Evolutionary conservation across 192 early-diverging fungal genomes (phyloP).

Genomic region (Coemansia sp.): DNA sequence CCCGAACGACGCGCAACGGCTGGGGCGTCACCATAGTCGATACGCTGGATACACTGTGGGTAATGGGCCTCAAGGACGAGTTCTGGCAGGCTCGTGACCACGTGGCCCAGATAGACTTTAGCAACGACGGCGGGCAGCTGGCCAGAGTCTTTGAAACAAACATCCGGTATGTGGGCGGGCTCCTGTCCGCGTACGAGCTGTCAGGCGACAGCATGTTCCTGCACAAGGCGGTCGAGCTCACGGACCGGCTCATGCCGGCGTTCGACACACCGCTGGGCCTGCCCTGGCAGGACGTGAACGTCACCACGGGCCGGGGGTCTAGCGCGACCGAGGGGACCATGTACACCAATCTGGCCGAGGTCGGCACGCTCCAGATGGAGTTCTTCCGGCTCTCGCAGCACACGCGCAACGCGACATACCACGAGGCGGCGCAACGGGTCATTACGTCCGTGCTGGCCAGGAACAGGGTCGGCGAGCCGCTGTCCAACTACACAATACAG

Average conservation of each 20-base stretch:
- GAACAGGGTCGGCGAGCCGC: constrained; percentile 13
- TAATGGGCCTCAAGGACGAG: constrained; percentile 77
- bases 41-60: constrained; percentile 74
- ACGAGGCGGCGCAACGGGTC: constrained; percentile 68
- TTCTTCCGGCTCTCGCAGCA: constrained; percentile 81
- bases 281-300: constrained; percentile 68
- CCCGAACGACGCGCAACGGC: constrained; percentile 51
- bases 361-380: constrained; percentile 82
- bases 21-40: constrained; percentile 86
- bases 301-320: constrained; percentile 51
- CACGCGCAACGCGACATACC: constrained; percentile 74
- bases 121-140: constrained; percentile 57
- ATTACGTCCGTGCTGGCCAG: constrained; percentile 34
- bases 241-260: constrained; percentile 64
- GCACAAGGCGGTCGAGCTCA: constrained; percentile 69
- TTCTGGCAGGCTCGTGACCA: constrained; percentile 64
- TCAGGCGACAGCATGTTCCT: constrained; percentile 59
- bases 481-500: constrained; percentile 29
- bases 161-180: constrained; percentile 81
- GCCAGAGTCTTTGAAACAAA: constrained; percentile 83
- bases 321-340: constrained; percentile 43
- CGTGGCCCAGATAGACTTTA: constrained; percentile 59
- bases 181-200: constrained; percentile 77
- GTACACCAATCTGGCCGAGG: constrained; percentile 60
- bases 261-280: constrained; percentile 67